Conservation (phyloP, 2,329 filamentous ascomycete species). For the Elsinoe batatas region DNA sequence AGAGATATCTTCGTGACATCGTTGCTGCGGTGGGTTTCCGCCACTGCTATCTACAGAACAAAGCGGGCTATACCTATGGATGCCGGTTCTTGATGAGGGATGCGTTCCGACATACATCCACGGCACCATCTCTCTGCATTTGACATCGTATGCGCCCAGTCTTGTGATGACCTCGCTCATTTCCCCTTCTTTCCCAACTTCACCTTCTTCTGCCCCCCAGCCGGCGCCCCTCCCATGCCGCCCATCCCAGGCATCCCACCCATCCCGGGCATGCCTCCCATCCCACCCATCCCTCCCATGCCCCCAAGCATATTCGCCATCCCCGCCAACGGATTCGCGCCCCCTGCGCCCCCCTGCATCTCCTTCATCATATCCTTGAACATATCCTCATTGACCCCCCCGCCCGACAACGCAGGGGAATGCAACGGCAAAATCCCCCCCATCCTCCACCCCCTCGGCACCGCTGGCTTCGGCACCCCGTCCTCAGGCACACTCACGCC, state of each 20-base stretch:
- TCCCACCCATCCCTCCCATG: conserved; percentile 14
- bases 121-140: too few relatives aligned
- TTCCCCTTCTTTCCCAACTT: conserved; percentile 24
- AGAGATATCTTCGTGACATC: not conserved
- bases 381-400: conserved; percentile 87
- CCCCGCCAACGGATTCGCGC: conserved; percentile 24
- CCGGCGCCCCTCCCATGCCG: conserved; percentile 12
- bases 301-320: conserved; percentile 25
- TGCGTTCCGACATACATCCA: too few relatives aligned
- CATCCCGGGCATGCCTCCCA: not conserved
- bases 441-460: conserved; percentile 85
- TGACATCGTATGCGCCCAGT: too few relatives aligned
- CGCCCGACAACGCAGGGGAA: conserved; percentile 80
- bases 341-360: conserved; percentile 50
- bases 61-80: too few relatives aligned
- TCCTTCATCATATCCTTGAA: conserved; percentile 96
- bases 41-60: not conserved
- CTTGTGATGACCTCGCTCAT: too few relatives aligned
- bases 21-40: not conserved
- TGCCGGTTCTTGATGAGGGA: too few relatives aligned
- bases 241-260: conserved; percentile 12
- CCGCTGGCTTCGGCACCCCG: conserved; percentile 47
- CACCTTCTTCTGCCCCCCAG: conserved; percentile 22
- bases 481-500: conserved; percentile 61
- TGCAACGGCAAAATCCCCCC: conserved; percentile 73